Base-by-base conservation (phyloP, 345 rosid species). In the Viola odorata region DNA sequence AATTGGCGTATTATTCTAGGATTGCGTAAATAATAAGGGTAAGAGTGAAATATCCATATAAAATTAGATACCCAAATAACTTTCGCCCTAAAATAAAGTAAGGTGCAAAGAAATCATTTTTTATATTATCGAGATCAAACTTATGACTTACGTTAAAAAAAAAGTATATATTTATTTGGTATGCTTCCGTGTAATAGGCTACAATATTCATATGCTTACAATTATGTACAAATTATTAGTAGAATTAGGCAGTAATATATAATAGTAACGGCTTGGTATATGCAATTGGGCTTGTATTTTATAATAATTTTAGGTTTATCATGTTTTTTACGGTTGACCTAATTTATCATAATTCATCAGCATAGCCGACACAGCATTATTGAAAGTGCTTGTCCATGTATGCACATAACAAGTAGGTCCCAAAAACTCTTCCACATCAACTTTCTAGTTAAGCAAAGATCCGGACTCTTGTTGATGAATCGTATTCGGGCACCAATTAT, bases 281-380 rank as follows among this genome's bases (percentile, higher is more conserved):
- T 23, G 32, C 32, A 23, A 23, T 23, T 23, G 32, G 32, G 32
- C 7, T 42, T 8, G 49, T 17, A 8, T 12, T 58, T 64, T 47
- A 58, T 61, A n/a, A n/a, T n/a, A n/a, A n/a, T n/a, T n/a, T 54
- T 38, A 50, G 78, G 56, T 41, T 68, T 38, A 74, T 77, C 79
- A 75, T 76, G 81, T 58, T 23, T 23, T 66, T 63, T 75, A 48
- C 73, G 70, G 85, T 82, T 80, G 82, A 78, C 87, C 82, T 77
- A 80, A 85, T 85, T 80, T 65, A 66, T 63, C 32, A 23, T 23
- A 23, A 23, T 23, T 23, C 32, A 23, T 23, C 32, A 23, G 32
- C 32, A 23, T 60, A 75, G 82, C 87, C 91, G 87, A 85, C 91
- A 85, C 75, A 69, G 83, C 87, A 85, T 78, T 82, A 85, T 85